Conservation (phyloP, 495 filamentous ascomycete genomes). For the Podospora comata region DNA sequence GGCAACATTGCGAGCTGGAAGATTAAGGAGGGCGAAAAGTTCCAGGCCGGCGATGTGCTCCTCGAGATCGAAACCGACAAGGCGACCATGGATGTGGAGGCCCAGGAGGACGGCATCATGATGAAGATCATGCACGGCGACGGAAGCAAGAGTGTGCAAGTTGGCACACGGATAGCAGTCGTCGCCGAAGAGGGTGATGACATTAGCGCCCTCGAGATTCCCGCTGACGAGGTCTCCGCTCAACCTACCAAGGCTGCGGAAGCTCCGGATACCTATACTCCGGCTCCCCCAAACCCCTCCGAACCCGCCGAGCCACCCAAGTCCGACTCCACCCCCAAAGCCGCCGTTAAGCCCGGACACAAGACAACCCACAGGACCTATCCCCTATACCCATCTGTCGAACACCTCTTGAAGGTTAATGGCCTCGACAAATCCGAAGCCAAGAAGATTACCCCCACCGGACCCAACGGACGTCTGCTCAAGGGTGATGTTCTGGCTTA, state of each 20-base stretch:
- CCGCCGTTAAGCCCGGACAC: slow-evolving; percentile 35
- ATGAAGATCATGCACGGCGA: slow-evolving; percentile 73
- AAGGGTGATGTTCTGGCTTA: slow-evolving; percentile 96
- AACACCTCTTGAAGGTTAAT: slow-evolving; percentile 72
- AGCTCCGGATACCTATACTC: slow-evolving; percentile 22
- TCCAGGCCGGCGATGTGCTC: slow-evolving; percentile 72
- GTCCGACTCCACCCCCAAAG: slow-evolving; percentile 31
- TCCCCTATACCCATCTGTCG: slow-evolving; percentile 83
- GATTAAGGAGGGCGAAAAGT: slow-evolving; percentile 74
- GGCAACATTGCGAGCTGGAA: slow-evolving; percentile 76
- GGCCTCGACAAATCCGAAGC: slow-evolving; percentile 66
- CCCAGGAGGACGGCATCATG: slow-evolving; percentile 74
- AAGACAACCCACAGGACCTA: slow-evolving; percentile 66
- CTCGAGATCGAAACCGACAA: slow-evolving; percentile 88
- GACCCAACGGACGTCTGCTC: slow-evolving; percentile 83
- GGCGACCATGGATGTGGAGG: slow-evolving; percentile 87
- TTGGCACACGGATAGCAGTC: slow-evolving; percentile 72
- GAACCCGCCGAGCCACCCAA: slow-evolving; percentile 25
- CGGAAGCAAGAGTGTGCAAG: slow-evolving; percentile 66
- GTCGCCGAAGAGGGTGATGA: slow-evolving; percentile 74
- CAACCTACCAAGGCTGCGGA: slow-evolving; percentile 22
- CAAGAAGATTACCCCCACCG: slow-evolving; percentile 78
- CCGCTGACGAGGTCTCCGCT: slow-evolving; percentile 51
- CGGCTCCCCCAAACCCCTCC: slow-evolving; percentile 27
- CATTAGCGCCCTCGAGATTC: slow-evolving; percentile 63